Evolutionary conservation across 257 asterid species (phyloP).

Genomic region (Phtheirospermum japonicum): DNA sequence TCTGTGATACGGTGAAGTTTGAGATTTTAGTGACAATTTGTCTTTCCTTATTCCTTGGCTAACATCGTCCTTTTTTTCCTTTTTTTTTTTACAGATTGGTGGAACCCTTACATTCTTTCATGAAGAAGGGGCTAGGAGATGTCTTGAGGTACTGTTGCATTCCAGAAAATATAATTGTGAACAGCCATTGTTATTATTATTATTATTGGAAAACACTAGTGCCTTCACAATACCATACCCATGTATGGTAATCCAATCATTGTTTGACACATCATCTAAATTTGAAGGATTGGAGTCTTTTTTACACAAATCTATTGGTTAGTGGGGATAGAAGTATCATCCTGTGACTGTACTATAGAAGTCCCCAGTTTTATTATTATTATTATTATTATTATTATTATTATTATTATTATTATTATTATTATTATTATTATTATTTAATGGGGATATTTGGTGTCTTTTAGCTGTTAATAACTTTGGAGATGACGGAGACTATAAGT

Average conservation of each 20-base stretch:
- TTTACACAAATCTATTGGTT: too few relatives aligned
- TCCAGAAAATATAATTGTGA: conserved; percentile 16
- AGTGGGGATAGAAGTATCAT: too few relatives aligned
- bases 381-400: neutral
- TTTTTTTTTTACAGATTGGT: conserved; percentile 61
- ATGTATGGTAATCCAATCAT: too few relatives aligned
- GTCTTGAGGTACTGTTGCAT: conserved; percentile 79
- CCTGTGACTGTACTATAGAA: too few relatives aligned
- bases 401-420: neutral
- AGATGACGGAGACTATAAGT: conserved; percentile 79
- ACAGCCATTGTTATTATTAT: conserved; percentile 15
- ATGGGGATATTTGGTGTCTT: conserved; percentile 35
- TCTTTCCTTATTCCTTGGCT: conserved; percentile 20
- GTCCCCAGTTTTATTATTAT: too few relatives aligned
- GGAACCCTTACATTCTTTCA: conserved; percentile 96
- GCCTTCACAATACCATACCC: too few relatives aligned
- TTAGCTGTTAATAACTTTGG: conserved; percentile 82
- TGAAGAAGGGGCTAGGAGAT: conserved; percentile 81
- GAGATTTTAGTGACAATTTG: conserved; percentile 17
- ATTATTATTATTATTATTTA: conserved; percentile 26
- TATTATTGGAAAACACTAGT: too few relatives aligned
- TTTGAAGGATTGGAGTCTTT: too few relatives aligned
- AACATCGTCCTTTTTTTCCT: neutral
- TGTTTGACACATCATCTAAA: too few relatives aligned
- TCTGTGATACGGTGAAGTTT: conserved; percentile 88